A percentile compares a stretch with the other conserved stretches of the same genome.
These are phyloP conservation scores for Pisolithus marmoratus DNA, from an alignment of 768 basidiomycete genomes.

Conservation along the genomic window DNA sequence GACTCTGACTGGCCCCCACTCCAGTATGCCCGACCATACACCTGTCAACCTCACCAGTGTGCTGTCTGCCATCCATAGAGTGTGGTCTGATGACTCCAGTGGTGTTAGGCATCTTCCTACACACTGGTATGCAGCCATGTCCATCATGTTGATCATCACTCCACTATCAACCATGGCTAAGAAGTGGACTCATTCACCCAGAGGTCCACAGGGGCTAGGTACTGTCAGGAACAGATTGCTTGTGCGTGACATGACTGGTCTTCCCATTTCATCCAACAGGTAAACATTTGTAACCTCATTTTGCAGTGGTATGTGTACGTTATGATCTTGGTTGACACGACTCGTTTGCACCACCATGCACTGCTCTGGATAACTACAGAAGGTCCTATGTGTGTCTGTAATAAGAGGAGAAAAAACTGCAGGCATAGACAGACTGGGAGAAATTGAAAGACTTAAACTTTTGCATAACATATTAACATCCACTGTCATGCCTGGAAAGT, in stretches of 20 bases:
- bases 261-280: background rate
- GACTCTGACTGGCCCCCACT: constrained; percentile 4
- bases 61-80: background rate
- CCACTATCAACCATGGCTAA: constrained; percentile 10
- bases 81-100: background rate
- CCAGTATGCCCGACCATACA: background rate
- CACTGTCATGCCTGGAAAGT: too few relatives aligned
- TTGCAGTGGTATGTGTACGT: too few relatives aligned
- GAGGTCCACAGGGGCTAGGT: constrained; percentile 4
- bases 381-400: too few relatives aligned
- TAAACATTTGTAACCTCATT: constrained; percentile 1
- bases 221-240: background rate
- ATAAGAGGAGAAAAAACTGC: too few relatives aligned
- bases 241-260: background rate
- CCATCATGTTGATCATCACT: constrained; percentile 14
- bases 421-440: too few relatives aligned
- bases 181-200: constrained; percentile 8
- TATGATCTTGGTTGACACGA: background rate
- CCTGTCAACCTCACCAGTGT: background rate
- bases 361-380: too few relatives aligned
- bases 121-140: background rate
- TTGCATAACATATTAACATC: too few relatives aligned
- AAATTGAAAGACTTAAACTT: too few relatives aligned
- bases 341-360: background rate
- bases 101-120: background rate